phyloP scores from a whole-genome alignment of 345 rosid species.

The Bruguiera gymnorhiza region DNA sequence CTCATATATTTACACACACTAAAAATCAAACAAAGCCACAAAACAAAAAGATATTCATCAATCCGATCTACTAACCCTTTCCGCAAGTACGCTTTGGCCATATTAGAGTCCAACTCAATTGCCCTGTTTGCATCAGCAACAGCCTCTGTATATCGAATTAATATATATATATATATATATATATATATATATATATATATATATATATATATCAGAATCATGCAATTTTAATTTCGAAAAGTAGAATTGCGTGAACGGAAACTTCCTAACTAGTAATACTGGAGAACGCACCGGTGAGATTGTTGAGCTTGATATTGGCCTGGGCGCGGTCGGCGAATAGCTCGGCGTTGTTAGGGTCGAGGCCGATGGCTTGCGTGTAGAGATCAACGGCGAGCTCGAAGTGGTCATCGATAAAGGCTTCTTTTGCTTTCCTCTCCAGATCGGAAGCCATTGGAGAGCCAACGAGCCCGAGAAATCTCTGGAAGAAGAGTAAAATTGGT shows the following conservation, averaged over 20 bases:
- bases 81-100: slow-evolving; percentile 77
- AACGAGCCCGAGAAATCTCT: neutral
- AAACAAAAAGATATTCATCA: neutral
- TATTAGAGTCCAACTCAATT: slow-evolving; percentile 59
- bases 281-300: slow-evolving; percentile 52
- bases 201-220: too few relatives aligned
- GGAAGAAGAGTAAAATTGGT: neutral
- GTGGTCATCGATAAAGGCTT: slow-evolving; percentile 86
- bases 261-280: neutral
- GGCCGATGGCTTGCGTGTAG: slow-evolving; percentile 66
- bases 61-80: slow-evolving; percentile 57
- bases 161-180: neutral
- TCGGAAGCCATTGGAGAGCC: slow-evolving; percentile 55
- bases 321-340: slow-evolving; percentile 90
- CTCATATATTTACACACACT: too few relatives aligned
- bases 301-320: slow-evolving; percentile 71
- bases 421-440: slow-evolving; percentile 67
- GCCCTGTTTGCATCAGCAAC: slow-evolving; percentile 81
- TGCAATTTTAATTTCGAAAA: too few relatives aligned
- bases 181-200: too few relatives aligned
- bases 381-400: slow-evolving; percentile 77
- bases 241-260: too few relatives aligned
- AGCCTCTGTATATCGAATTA: slow-evolving; percentile 48
- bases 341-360: slow-evolving; percentile 62
- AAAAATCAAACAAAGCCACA: neutral